Base-by-base conservation (phyloP, 306 rosid species). In the Ormosia semicastrata region DNA sequence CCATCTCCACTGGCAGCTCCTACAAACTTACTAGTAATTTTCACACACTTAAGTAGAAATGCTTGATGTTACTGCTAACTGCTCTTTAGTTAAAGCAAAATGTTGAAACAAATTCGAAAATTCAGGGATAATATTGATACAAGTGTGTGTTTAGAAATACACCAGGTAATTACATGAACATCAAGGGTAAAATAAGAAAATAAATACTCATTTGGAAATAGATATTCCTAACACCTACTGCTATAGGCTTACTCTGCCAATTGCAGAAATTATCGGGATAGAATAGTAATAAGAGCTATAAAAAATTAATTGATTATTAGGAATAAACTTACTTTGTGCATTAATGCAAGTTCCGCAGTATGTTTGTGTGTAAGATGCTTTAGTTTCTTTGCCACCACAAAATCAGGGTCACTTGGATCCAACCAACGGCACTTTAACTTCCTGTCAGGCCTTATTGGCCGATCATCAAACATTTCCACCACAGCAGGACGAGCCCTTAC, bases 391-490 rank as follows among this genome's bases (percentile, higher is more conserved):
- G 92, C 95, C 30, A 79, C 79, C 84, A 87, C 78, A 84, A 93
- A 89, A 66, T 92, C 91, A 30, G 99, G 92, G 81, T 93, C 97
- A 32, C 46, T 56, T 40, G 82, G 81, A 3, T 87, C 86, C 87
- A 95, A 49, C 99, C 98, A 93, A 10, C 70, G 50, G 59, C 85
- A 74, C 4, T 11, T 40, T 5, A 88, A 49, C 71, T 76, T 84
- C 75, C 95, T 86, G 63, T 90, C 87, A 1, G 94, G 93, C 89
- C 83, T 85, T 9, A 5, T 10, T 6, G 94, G 98, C 40, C 84
- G 86, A 81, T 90, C 98, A 65, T 87, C 91, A 68, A 93, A 95
- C 99, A 95, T 92, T 58, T 89, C 94, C 8, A 13, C 79, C 67
- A 57, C 81, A 7, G 93, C 91, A 63, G 44, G 87, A 52, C 62